A percentile compares a stretch with the other conserved stretches of the same genome.
phyloP scores from a whole-genome alignment of 2,329 filamentous ascomycete genomes.

The Scedosporium aurantiacum region DNA sequence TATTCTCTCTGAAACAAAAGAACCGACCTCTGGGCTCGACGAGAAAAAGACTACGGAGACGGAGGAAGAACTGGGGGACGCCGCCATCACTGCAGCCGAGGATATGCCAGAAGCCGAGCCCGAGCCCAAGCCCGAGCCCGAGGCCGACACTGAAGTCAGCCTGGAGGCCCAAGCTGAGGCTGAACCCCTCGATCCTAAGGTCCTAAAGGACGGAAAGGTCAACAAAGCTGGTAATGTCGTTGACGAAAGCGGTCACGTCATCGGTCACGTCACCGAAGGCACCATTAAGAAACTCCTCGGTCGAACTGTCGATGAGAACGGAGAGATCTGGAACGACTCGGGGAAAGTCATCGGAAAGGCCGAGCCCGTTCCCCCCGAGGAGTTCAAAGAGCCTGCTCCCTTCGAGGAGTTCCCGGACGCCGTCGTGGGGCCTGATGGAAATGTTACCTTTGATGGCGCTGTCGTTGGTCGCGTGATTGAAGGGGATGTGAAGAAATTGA shows the following conservation, averaged over 20 bases:
- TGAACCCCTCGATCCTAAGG: slow-evolving; percentile 30
- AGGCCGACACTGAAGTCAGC: no score
- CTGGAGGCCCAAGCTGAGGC: slow-evolving; percentile 13
- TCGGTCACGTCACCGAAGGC: slow-evolving; percentile 55
- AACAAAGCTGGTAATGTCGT: slow-evolving; percentile 50
- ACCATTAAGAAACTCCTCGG: slow-evolving; percentile 52
- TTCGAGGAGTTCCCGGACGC: slow-evolving; percentile 50
- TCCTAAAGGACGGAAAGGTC: slow-evolving; percentile 42
- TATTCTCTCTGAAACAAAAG: no score
- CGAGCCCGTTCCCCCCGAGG: slow-evolving; percentile 45
- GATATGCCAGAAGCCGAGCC: no score
- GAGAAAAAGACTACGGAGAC: no score
- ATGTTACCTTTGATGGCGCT: slow-evolving; percentile 37
- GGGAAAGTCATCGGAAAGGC: slow-evolving; percentile 58
- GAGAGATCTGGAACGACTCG: slow-evolving; percentile 59
- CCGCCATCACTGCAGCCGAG: no score
- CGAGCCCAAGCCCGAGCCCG: slow-evolving; percentile 13
- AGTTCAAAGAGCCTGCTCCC: slow-evolving; percentile 33
- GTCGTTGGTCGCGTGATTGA: slow-evolving; percentile 51
- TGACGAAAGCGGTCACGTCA: slow-evolving; percentile 37
- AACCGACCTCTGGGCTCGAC: no score
- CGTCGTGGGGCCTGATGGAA: slow-evolving; percentile 40
- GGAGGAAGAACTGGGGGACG: no score
- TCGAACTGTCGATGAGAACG: slow-evolving; percentile 52
- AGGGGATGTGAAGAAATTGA: slow-evolving; percentile 52